These are phyloP conservation scores for Tothia fuscella DNA, from an alignment of 2,329 filamentous ascomycete species.

Conservation along the genomic window DNA sequence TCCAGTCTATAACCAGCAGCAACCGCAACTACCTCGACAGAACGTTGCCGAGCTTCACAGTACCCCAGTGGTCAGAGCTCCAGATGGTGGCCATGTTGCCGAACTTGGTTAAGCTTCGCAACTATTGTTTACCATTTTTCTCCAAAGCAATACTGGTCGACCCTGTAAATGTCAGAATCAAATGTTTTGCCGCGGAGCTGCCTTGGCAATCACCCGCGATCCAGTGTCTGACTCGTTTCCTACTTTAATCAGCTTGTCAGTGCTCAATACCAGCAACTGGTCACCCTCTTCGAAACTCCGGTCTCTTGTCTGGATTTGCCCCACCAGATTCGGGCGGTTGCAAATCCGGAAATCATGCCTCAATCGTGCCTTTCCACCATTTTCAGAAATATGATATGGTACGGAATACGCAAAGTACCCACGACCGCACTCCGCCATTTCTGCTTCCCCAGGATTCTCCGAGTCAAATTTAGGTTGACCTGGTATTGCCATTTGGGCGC, in stretches of 20 bases:
- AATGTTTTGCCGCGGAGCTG: too few relatives aligned
- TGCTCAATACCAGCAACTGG: constrained; percentile 4
- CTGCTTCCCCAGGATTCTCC: constrained; percentile 10
- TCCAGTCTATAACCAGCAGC: background rate
- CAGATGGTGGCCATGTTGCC: too few relatives aligned
- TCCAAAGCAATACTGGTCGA: too few relatives aligned
- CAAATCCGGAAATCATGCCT: constrained; percentile 6
- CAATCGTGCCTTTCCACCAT: constrained; percentile 5
- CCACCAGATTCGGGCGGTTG: constrained; percentile 1
- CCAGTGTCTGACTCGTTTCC: background rate
- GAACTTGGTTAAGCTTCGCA: background rate
- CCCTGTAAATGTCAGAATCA: too few relatives aligned
- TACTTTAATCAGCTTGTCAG: constrained; percentile 3
- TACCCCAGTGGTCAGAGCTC: too few relatives aligned
- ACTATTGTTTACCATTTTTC: background rate
- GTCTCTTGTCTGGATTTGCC: constrained; percentile 3
- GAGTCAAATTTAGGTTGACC: constrained; percentile 17
- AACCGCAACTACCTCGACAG: background rate
- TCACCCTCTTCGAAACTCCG: constrained; percentile 10
- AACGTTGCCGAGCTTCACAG: background rate
- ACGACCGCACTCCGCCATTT: constrained; percentile 12
- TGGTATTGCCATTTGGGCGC: constrained; percentile 26
- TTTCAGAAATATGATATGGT: constrained; percentile 11
- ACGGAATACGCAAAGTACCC: constrained; percentile 13
- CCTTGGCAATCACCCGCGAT: too few relatives aligned